Conservation (phyloP, 1,284 basidiomycete species). For the Ustilago nuda region DNA sequence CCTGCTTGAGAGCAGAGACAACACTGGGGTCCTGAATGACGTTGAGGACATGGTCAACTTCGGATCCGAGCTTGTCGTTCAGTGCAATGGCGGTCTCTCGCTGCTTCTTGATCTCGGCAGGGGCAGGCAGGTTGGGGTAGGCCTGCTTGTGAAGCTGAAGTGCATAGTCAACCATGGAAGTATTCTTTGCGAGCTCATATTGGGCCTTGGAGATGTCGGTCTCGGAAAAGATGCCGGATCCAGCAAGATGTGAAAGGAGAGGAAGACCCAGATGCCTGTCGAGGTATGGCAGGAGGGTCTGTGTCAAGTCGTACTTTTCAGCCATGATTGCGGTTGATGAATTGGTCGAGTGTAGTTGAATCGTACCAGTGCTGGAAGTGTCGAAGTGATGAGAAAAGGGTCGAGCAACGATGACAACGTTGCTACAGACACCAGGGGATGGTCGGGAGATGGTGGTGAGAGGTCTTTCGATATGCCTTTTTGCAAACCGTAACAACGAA, state of each 20-base stretch:
- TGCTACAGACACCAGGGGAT: slow-evolving; percentile 35
- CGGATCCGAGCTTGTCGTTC: slow-evolving; percentile 84
- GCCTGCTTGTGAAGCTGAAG: slow-evolving; percentile 82
- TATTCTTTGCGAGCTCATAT: slow-evolving; percentile 96
- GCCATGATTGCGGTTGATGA: slow-evolving; percentile 53
- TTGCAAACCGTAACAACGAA: slow-evolving; percentile 13
- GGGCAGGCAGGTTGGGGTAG: slow-evolving; percentile 74
- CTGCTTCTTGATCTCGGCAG: slow-evolving; percentile 62
- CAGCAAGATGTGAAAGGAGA: slow-evolving; percentile 82
- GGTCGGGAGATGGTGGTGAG: slow-evolving; percentile 41
- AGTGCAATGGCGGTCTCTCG: slow-evolving; percentile 80
- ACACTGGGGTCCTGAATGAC: slow-evolving; percentile 98
- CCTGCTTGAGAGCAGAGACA: slow-evolving; percentile 81
- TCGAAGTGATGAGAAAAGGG: slow-evolving; percentile 2
- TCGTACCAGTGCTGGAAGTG: slow-evolving; percentile 9
- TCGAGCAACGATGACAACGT: slow-evolving; percentile 38
- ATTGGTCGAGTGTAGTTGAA: slow-evolving; percentile 10
- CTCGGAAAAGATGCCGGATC: slow-evolving; percentile 78
- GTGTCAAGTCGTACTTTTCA: slow-evolving; percentile 78
- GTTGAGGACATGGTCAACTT: slow-evolving; percentile 90
- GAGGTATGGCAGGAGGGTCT: slow-evolving; percentile 78
- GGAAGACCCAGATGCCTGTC: slow-evolving; percentile 95
- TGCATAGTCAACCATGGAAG: slow-evolving; percentile 70
- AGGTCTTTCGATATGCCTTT: neutral
- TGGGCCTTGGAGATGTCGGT: slow-evolving; percentile 84